Conservation (phyloP, 1,284 basidiomycete genomes). For the Sanghuangporus baumii region DNA sequence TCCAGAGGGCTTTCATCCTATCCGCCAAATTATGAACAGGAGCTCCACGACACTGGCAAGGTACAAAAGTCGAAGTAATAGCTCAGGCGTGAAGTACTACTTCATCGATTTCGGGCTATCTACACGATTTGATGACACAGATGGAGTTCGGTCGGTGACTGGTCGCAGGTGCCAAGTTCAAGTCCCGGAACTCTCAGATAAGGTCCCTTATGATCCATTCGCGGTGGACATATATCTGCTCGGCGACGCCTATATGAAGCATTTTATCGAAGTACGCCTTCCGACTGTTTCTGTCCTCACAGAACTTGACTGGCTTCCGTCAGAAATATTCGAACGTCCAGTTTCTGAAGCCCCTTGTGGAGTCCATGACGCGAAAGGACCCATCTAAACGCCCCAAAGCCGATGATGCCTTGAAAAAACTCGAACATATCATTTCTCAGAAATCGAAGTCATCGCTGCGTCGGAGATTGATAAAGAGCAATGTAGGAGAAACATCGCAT, state of each 20-base stretch:
- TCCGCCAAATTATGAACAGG: slow-evolving; percentile 2
- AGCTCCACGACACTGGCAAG: neutral
- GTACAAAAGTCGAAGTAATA: slow-evolving; percentile 11
- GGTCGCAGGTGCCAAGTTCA: neutral
- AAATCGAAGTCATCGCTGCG: neutral
- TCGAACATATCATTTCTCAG: neutral
- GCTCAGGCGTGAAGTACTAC: slow-evolving; percentile 22
- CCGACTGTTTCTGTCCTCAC: neutral
- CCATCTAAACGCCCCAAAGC: neutral
- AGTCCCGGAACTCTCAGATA: neutral
- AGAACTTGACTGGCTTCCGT: neutral
- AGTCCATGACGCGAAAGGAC: neutral
- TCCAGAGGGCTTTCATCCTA: slow-evolving; percentile 8
- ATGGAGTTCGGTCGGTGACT: neutral
- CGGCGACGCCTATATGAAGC: neutral
- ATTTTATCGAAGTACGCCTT: neutral
- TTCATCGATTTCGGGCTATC: slow-evolving; percentile 29
- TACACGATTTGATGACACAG: slow-evolving; percentile 3
- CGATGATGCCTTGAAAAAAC: neutral
- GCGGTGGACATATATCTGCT: slow-evolving; percentile 6
- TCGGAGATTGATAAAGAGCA: slow-evolving; percentile 13
- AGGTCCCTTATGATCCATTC: slow-evolving; percentile 3
- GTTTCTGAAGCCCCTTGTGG: slow-evolving; percentile 8
- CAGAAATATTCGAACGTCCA: slow-evolving; percentile 3
- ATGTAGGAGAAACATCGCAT: neutral